Conservation (phyloP, 2,329 filamentous ascomycete genomes). For the Ophiostoma fasciatum region DNA sequence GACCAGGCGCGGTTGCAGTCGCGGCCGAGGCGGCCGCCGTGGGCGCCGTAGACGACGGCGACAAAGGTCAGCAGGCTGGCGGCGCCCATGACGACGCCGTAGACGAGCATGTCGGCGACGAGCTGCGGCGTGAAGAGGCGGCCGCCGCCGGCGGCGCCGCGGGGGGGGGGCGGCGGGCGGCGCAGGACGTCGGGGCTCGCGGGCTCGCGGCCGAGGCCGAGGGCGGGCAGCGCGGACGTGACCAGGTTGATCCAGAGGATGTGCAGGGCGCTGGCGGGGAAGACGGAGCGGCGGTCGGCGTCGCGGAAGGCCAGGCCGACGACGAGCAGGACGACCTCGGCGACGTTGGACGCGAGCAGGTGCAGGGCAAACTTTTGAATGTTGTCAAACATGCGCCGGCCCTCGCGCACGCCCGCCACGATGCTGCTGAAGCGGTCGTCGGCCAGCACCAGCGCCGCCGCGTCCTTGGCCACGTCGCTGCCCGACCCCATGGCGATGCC, state of each 20-base stretch:
- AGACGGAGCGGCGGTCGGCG: conserved; percentile 54
- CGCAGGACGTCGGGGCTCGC: conserved; percentile 65
- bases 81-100: conserved; percentile 62
- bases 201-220: conserved; percentile 69
- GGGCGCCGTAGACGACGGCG: conserved; percentile 44
- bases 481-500: conserved; percentile 83
- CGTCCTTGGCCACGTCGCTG: conserved; percentile 74
- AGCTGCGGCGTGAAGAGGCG: conserved; percentile 70
- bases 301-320: conserved; percentile 76
- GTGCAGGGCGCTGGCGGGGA: conserved; percentile 71
- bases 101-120: conserved; percentile 64
- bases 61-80: conserved; percentile 52
- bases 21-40: conserved; percentile 38
- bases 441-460: conserved; percentile 66
- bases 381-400: conserved; percentile 74
- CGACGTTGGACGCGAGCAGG: conserved; percentile 66
- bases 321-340: conserved; percentile 67
- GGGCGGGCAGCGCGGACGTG: conserved; percentile 74
- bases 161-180: conserved; percentile 67
- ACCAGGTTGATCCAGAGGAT: conserved; percentile 95
- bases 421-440: conserved; percentile 86
- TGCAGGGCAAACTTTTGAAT: conserved; percentile 81
- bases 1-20: conserved; percentile 49
- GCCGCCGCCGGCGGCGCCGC: no score
- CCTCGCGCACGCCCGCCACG: conserved; percentile 68